Conservation (phyloP, 2,329 filamentous ascomycete species). For the Botrytis porri region DNA sequence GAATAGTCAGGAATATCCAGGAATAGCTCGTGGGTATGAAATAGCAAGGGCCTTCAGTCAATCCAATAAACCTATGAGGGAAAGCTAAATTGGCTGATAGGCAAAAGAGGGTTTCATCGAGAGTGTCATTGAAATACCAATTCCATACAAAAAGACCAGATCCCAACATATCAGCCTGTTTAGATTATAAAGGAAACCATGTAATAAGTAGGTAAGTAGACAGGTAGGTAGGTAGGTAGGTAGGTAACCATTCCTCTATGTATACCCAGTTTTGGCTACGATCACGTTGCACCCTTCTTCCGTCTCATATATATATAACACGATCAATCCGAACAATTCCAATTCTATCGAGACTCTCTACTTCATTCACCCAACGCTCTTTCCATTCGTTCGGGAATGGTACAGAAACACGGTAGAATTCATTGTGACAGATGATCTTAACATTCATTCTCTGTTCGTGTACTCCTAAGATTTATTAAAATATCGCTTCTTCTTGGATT, state of each 20-base stretch:
- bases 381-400: slow-evolving; percentile 3
- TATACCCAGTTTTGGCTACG: background rate
- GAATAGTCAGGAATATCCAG: background rate
- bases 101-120: background rate
- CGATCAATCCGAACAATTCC: background rate
- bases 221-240: background rate
- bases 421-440: background rate
- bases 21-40: background rate
- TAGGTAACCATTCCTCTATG: background rate
- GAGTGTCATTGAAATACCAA: background rate
- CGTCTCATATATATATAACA: background rate
- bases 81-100: background rate
- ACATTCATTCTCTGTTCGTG: background rate
- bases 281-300: slow-evolving; percentile 11
- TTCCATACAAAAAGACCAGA: background rate
- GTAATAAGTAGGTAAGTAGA: background rate
- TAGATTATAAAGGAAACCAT: background rate
- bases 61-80: background rate
- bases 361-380: background rate
- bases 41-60: background rate
- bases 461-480: background rate
- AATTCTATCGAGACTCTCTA: background rate
- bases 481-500: background rate
- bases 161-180: slow-evolving; percentile 12
- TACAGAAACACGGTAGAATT: background rate